Base-by-base conservation (phyloP, 345 rosid species). In the Hibiscus mutabilis region DNA sequence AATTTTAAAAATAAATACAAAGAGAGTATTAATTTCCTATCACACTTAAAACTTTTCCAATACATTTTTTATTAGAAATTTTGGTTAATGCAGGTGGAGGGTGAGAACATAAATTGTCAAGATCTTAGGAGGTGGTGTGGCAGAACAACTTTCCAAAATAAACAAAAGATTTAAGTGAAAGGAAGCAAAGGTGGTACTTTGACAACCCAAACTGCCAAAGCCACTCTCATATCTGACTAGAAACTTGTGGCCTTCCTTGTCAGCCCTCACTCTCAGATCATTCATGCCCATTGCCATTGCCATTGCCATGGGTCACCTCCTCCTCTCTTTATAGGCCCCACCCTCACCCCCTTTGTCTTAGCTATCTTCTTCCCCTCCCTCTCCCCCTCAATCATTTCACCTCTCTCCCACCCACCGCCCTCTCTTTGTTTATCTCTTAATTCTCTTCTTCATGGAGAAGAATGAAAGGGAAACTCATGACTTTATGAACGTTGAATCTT, bases 401-500 rank as follows among this genome's bases (percentile, higher is more conserved):
- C 47, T 16, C 27, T 24, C 14, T 37, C 8, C 47, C 18, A 24
- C 21, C 46, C 44, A 15, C 69, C 24, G 29, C 2, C 16, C 51
- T 31, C 8, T n/a, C 14, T 62, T 9, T 35, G 22, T 35, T 24
- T 12, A 16, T 49, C 64, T 65, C 12, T 13, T n/a, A n/a, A n/a
- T n/a, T 22, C 57, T 59, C 64, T 65, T 11, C 18, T 49, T 7
- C 62, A 78, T 78, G 80, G 80, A 73, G 29, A 79, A 68, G 59
- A 61, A 51, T 13, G 82, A 79, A 73, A 79, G 79, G 73, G 86
- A 85, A 69, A 81, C 83, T 73, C 89, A 82, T 62, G 89, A 87
- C 76, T 87, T 87, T 83, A 82, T 87, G 91, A 87, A 85, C 62
- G 81, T 85, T 2, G 79, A 87, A 69, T 82, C 91, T 40, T 82